phyloP scores from a whole-genome alignment of 2,329 filamentous ascomycete genomes.

The Alternaria brassicicola region DNA sequence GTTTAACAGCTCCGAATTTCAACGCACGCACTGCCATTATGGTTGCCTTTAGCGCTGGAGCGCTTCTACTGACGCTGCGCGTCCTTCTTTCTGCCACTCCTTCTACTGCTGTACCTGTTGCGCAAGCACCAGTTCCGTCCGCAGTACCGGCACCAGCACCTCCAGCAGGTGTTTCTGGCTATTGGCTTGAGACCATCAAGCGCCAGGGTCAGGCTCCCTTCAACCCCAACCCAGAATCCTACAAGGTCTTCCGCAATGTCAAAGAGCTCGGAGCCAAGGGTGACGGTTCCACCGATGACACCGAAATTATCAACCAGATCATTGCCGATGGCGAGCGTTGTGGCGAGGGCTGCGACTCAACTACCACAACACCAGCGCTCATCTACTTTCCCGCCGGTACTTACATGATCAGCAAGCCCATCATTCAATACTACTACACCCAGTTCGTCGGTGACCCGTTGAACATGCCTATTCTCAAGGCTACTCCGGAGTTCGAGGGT shows the following conservation, averaged over 20 bases:
- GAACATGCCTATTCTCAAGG: slow-evolving; percentile 74
- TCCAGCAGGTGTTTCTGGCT: slow-evolving; percentile 50
- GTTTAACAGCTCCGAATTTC: slow-evolving; percentile 21
- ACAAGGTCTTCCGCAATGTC: slow-evolving; percentile 65
- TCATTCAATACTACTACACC: slow-evolving; percentile 90
- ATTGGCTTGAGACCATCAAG: slow-evolving; percentile 74
- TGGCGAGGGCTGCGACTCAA: slow-evolving; percentile 79
- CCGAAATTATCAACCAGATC: slow-evolving; percentile 83
- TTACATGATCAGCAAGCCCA: slow-evolving; percentile 78
- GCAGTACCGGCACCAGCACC: slow-evolving; percentile 24
- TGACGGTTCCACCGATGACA: slow-evolving; percentile 78
- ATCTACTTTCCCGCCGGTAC: slow-evolving; percentile 92
- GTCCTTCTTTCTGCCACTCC: slow-evolving; percentile 42
- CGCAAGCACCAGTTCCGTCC: slow-evolving; percentile 25
- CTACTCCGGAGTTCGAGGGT: slow-evolving; percentile 67
- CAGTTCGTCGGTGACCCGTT: slow-evolving; percentile 85
- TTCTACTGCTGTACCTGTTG: slow-evolving; percentile 38
- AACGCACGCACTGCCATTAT: slow-evolving; percentile 40
- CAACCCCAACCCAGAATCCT: slow-evolving; percentile 59
- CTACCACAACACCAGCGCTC: slow-evolving; percentile 80
- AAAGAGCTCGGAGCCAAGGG: slow-evolving; percentile 55
- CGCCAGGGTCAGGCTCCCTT: slow-evolving; percentile 74
- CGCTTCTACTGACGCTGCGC: slow-evolving; percentile 47
- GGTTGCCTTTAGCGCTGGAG: slow-evolving; percentile 46
- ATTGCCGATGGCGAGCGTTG: slow-evolving; percentile 81